phyloP scores from a whole-genome alignment of 345 rosid species.

The Arabis hirsuta region DNA sequence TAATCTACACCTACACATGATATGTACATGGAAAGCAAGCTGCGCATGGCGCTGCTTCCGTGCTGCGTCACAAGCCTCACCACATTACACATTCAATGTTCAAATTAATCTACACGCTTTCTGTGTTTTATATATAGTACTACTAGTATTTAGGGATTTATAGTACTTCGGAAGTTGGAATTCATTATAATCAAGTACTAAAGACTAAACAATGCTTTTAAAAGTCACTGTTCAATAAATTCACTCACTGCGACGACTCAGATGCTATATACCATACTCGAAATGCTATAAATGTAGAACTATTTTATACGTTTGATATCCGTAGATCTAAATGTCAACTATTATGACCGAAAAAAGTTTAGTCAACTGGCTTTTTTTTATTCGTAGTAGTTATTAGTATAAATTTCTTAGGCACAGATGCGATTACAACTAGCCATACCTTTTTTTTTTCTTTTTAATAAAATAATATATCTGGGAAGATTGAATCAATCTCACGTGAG shows the following conservation, averaged over 20 bases:
- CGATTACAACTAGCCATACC: not conserved
- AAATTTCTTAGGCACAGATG: not conserved
- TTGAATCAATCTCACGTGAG: slow-evolving; percentile 35
- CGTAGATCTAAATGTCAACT: slow-evolving; percentile 36
- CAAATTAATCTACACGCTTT: slow-evolving; percentile 16
- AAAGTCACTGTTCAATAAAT: not conserved
- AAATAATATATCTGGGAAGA: not conserved
- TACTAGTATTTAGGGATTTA: not conserved
- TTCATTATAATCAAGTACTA: not conserved
- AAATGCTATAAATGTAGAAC: slow-evolving; percentile 9
- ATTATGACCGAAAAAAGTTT: slow-evolving; percentile 8
- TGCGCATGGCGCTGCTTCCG: too few species aligned
- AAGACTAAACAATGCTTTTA: not conserved
- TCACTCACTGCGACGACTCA: not conserved
- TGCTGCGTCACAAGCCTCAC: too few species aligned
- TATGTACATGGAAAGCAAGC: slow-evolving; percentile 1
- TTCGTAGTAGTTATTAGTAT: not conserved
- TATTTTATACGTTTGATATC: not conserved
- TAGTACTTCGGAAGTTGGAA: slow-evolving; percentile 9
- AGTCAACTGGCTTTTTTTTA: slow-evolving; percentile 28
- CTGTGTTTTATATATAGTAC: not conserved
- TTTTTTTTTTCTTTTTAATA: too few species aligned
- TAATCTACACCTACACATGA: not conserved
- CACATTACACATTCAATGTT: slow-evolving; percentile 30
- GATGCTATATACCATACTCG: not conserved